Conservation (phyloP, 345 rosid genomes). For the Acer campestre region DNA sequence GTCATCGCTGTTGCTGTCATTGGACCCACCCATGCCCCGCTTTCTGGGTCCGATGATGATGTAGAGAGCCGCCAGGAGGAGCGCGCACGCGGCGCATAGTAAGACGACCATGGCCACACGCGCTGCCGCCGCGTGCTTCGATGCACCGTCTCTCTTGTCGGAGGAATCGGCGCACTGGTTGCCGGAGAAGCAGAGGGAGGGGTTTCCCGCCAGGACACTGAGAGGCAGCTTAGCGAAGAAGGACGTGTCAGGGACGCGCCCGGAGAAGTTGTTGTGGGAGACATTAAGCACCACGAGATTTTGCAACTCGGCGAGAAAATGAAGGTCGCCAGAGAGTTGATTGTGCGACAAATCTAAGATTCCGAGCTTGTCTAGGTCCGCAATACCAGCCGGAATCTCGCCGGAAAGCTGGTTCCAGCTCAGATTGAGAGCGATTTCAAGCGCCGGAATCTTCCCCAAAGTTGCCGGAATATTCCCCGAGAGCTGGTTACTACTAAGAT, state of each 20-base stretch:
- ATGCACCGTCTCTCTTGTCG: constrained; percentile 9
- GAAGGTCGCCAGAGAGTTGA: constrained; percentile 66
- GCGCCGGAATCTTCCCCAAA: constrained; percentile 63
- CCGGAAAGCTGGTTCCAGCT: constrained; percentile 75
- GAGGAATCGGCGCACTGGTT: constrained; percentile 36
- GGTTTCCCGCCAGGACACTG: constrained; percentile 64
- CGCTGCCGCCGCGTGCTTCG: constrained; percentile 34
- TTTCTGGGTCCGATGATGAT: constrained; percentile 46
- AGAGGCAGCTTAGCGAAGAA: constrained; percentile 82
- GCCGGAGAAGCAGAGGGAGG: constrained; percentile 61
- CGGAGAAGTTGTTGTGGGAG: constrained; percentile 79
- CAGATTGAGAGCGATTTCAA: constrained; percentile 78
- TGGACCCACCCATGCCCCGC: constrained; percentile 34
- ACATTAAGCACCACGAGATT: constrained; percentile 88
- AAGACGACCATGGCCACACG: constrained; percentile 67
- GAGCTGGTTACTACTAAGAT: constrained; percentile 64
- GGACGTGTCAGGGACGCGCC: constrained; percentile 74
- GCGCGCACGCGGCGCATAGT: constrained; percentile 58
- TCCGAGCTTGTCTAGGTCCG: constrained; percentile 64
- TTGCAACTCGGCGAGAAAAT: constrained; percentile 54
- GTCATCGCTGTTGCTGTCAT: constrained; percentile 34
- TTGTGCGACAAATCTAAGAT: constrained; percentile 74
- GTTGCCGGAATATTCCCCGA: constrained; percentile 65
- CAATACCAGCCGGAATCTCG: constrained; percentile 55
- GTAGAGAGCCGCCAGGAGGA: constrained; percentile 73